These are phyloP conservation scores for Tuctoria greenei DNA, from an alignment of 176 grass and related monocot genomes.

Conservation along the genomic window DNA sequence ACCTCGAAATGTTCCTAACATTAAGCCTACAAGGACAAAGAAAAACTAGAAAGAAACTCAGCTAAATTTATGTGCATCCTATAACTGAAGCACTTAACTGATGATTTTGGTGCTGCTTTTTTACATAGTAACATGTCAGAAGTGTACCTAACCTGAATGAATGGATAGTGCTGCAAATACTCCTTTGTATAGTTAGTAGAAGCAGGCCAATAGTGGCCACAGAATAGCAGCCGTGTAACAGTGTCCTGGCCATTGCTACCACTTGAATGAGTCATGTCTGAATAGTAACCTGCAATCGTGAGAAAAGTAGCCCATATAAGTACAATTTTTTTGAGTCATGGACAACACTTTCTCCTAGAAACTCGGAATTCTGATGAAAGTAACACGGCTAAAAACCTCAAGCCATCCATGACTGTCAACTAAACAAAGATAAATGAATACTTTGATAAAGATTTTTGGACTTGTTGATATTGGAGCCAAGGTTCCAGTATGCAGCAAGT, in stretches of 20 bases:
- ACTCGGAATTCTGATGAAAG: not conserved
- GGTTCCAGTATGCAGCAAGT: not conserved
- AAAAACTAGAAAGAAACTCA: no score
- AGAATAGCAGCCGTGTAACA: conserved; percentile 70
- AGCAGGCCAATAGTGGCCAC: conserved; percentile 61
- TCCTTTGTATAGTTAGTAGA: conserved; percentile 70
- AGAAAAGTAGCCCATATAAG: no score
- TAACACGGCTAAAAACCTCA: not conserved
- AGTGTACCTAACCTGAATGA: conserved; percentile 62
- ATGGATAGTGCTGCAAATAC: conserved; percentile 74
- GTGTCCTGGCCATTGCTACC: conserved; percentile 9
- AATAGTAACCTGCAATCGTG: conserved; percentile 38
- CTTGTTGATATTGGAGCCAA: not conserved
- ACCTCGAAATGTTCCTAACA: not conserved
- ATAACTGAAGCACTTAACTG: not conserved
- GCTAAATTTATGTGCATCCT: no score
- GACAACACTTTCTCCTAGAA: not conserved
- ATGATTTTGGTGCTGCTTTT: not conserved
- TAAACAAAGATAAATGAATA: not conserved
- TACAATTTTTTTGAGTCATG: not conserved
- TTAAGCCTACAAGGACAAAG: not conserved
- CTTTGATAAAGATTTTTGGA: not conserved
- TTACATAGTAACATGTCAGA: not conserved
- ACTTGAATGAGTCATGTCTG: conserved; percentile 44
- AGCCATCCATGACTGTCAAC: not conserved